Base-by-base conservation (phyloP, 495 filamentous ascomycete genomes). In the Elasticomyces elasticus region DNA sequence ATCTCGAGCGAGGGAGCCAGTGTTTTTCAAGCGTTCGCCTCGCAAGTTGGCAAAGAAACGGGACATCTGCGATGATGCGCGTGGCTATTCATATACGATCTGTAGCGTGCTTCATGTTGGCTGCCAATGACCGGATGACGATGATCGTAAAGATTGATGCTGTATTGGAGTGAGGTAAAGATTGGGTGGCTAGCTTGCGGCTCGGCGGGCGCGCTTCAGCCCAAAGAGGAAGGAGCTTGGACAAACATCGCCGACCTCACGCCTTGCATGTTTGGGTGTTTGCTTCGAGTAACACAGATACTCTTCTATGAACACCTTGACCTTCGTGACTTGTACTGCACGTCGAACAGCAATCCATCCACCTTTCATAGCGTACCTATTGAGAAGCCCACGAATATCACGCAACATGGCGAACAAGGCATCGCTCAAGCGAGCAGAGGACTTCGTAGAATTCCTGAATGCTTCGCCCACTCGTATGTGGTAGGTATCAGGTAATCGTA, bases 361-460 rank as follows among this genome's bases (percentile, higher is more conserved):
- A 5, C 17, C 5, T 4, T 5, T 15, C 42, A 23, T 23, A 11
- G 42, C 6, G 2, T 6, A 5, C 42, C 1, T 23, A 23, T 23
- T 23, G 5, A 45, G 42, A 17, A 23, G 20, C 11, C 19, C 42
- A 2, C 35, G 41, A 46, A 20, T 12, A 27, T 41, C 15, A 43
- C 22, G 30, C 43, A 45, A 6, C 2, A 60, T 60, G 58, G 38
- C 58, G 10, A 24, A n/a, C 37, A 66, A 65, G 47, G 60, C 66
- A 9, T 69, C 69, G 4, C 45, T 66, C 49, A 72, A 76, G 63
- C 71, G 76, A 54, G 89, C 86, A 48, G 71, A 85, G 71, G 86
- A 89, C 69, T 94, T 98, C 64, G 68, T 96, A 62, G 84, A 86
- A 66, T 98, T 94, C 73, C 82, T 98, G 66, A 92, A 96, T 70